phyloP scores from a whole-genome alignment of 495 filamentous ascomycete species.

The Daldinia grandis region DNA sequence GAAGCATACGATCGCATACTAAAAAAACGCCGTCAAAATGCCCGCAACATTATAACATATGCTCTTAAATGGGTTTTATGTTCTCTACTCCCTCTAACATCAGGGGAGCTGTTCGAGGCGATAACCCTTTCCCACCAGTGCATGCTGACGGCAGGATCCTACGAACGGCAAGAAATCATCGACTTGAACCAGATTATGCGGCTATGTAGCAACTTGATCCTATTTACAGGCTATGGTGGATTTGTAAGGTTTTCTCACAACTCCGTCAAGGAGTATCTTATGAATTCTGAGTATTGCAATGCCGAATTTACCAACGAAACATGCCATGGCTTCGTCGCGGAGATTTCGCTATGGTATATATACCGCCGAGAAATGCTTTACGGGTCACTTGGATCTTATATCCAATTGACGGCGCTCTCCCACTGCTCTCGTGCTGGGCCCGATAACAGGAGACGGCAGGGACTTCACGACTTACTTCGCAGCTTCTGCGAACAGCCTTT shows the following conservation, averaged over 20 bases:
- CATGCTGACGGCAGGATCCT: not conserved
- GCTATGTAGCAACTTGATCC: not conserved
- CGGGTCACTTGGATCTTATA: not conserved
- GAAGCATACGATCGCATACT: slow-evolving; percentile 8
- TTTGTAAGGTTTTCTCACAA: slow-evolving; percentile 4
- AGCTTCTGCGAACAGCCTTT: not conserved
- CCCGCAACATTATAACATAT: not conserved
- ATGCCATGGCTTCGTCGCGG: not conserved
- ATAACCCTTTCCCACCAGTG: not conserved
- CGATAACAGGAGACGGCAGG: not conserved
- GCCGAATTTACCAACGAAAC: not conserved
- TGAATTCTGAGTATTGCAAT: not conserved
- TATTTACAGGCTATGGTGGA: not conserved
- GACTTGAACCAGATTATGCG: not conserved
- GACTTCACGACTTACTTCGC: not conserved
- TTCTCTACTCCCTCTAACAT: not conserved
- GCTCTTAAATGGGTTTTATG: not conserved
- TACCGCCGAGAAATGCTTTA: not conserved
- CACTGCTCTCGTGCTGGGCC: not conserved
- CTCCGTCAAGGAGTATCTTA: slow-evolving; percentile 6
- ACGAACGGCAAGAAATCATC: not conserved
- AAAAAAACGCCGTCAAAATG: not conserved
- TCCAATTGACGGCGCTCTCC: not conserved
- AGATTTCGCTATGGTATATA: not conserved
- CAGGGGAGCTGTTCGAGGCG: not conserved